Percentiles rank a stretch among this genome's conserved stretches.
phyloP scores from a whole-genome alignment of 1,139 yeast species.

The Yamadazyma siamensis region DNA sequence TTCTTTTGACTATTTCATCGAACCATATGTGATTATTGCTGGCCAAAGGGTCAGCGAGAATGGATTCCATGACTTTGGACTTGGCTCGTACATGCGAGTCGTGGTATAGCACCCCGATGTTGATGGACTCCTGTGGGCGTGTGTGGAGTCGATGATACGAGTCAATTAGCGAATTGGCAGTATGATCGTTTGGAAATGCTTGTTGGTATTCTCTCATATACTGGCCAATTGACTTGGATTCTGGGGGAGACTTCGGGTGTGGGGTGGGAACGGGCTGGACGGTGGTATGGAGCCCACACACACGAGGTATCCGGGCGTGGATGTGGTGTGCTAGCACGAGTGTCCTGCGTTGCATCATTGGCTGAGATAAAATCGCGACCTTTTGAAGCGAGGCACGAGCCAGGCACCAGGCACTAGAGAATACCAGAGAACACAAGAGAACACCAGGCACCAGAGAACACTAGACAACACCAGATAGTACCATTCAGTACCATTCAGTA shows the following conservation, averaged over 20 bases:
- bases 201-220: conserved; percentile 16
- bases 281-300: background rate
- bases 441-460: too few species aligned
- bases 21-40: conserved; percentile 32
- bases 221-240: conserved; percentile 7
- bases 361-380: too few species aligned
- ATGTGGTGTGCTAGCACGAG: too few species aligned
- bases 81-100: conserved; percentile 16
- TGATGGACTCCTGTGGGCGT: conserved; percentile 15
- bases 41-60: conserved; percentile 45
- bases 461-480: too few species aligned
- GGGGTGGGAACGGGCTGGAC: conserved; percentile 1
- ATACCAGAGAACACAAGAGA: too few species aligned
- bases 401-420: too few species aligned
- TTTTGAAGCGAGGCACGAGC: too few species aligned
- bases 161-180: conserved; percentile 17
- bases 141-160: conserved; percentile 13
- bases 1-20: conserved; percentile 20
- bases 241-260: background rate
- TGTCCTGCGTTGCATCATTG: too few species aligned
- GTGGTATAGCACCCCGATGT: conserved; percentile 32
- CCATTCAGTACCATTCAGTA: too few species aligned
- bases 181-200: conserved; percentile 27
- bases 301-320: background rate
- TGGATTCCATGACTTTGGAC: conserved; percentile 31